Percentiles rank a stretch among this genome's conserved stretches.
phyloP scores from a whole-genome alignment of 139 green algal genomes.

The Axilococcus clingmanii region DNA sequence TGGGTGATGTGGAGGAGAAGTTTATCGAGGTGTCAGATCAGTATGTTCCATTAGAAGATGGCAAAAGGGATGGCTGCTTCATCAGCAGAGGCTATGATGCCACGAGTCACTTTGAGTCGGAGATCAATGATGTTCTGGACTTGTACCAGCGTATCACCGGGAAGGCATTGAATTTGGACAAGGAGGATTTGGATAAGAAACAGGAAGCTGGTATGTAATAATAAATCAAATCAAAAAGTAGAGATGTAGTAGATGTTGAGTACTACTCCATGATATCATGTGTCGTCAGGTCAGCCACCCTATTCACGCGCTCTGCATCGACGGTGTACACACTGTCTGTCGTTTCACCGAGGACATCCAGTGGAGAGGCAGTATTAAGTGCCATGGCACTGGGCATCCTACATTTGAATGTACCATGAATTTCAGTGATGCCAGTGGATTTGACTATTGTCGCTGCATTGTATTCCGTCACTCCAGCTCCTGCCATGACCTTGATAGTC shows the following conservation, averaged over 20 bases:
- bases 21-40: slow-evolving; percentile 83
- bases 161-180: slow-evolving; percentile 34
- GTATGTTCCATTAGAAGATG: slow-evolving; percentile 67
- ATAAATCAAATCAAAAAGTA: background rate
- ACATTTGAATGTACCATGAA: slow-evolving; percentile 26
- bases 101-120: slow-evolving; percentile 97
- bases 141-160: slow-evolving; percentile 95
- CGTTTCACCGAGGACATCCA: no score
- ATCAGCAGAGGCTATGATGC: slow-evolving; percentile 94
- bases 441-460: slow-evolving; percentile 11
- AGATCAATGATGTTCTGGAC: slow-evolving; percentile 89
- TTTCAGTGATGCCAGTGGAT: slow-evolving; percentile 13
- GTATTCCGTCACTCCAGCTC: slow-evolving; percentile 13
- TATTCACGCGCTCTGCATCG: background rate
- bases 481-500: slow-evolving; percentile 19
- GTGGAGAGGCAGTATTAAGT: no score
- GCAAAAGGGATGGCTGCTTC: slow-evolving; percentile 64
- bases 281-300: background rate
- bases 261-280: background rate
- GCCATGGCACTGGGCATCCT: slow-evolving; percentile 14
- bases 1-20: slow-evolving; percentile 88
- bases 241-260: background rate
- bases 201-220: slow-evolving; percentile 9
- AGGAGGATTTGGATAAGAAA: slow-evolving; percentile 7
- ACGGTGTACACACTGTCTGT: no score